Base-by-base conservation (phyloP, 1,139 yeast species). In the Hyphopichia burtonii region DNA sequence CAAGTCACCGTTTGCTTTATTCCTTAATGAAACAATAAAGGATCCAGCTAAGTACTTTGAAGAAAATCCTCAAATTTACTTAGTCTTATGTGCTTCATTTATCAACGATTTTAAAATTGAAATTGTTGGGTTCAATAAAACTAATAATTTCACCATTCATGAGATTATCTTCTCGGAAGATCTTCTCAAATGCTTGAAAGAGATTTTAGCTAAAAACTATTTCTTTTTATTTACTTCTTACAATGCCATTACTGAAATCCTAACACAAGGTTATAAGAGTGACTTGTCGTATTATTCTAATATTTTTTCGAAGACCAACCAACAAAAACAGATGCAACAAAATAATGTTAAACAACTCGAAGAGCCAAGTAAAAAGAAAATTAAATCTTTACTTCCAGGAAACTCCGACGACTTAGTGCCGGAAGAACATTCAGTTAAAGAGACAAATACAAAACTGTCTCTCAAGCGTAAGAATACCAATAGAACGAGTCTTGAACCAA, bases 1-100 rank as follows among this genome's bases (percentile, higher is more conserved):
- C 28, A 79, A 74, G 50, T 77, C 91, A 0, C 83, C 83, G 1
- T 71, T 87, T 49, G 81, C 82, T 0, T 58, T 91, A 14, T 79
- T 86, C 46, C 68, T 90, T 48, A 89, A 88, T 53, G 70, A 63
- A 47, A 39, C 60, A 2, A 45, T 56, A 8, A 61, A 56, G 32
- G 58, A 59, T 43, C 55, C 59, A 3, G 46, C 50, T 3, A 44
- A 43, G 36, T 63, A 61, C 34, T 63, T 70, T 42, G 55, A 58
- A 22, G 43, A 49, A 16, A 54, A 63, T 44, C 61, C 59, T 1
- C 47, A 53, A 15, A 52, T 67, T 19, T 56, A 56, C 31, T 49
- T 68, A 31, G 46, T 67, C 1, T 48, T 71, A 38, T 58, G 56
- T 28, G 66, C 66, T 6, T 55, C 63, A 2, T 63, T 57, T 38